Evolutionary conservation across 768 basidiomycete genomes (phyloP).

Genomic region (Mrakia blollopis): DNA sequence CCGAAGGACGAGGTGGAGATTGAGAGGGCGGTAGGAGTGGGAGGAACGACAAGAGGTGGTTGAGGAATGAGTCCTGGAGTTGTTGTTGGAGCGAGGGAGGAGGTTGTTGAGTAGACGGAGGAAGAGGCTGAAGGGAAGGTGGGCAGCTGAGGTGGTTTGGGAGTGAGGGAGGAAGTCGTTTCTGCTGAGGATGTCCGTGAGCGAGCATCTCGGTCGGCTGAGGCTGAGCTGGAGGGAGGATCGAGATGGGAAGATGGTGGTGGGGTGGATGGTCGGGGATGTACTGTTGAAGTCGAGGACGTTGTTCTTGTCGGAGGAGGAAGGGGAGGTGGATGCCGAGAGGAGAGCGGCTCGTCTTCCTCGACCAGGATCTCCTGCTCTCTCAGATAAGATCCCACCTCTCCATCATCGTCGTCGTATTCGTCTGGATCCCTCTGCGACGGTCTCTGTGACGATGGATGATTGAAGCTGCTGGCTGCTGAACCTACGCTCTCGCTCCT

Average conservation of each 20-base stretch:
- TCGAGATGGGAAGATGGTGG: neutral
- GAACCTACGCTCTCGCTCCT: neutral
- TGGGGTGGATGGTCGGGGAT: neutral
- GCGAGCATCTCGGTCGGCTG: neutral
- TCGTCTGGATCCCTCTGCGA: neutral
- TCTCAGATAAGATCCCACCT: neutral
- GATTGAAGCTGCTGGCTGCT: neutral
- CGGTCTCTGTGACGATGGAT: neutral
- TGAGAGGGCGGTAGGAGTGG: constrained; percentile 1
- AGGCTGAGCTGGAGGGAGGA: neutral
- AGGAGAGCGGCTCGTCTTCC: neutral
- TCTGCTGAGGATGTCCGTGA: neutral
- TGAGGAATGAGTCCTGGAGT: neutral
- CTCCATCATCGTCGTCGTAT: constrained; percentile 14
- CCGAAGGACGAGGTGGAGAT: neutral
- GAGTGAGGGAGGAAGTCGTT: neutral
- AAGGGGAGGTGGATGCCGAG: neutral
- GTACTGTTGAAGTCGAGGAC: neutral
- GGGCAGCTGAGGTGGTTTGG: neutral
- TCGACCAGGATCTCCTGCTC: constrained; percentile 6
- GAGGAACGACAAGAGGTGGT: constrained; percentile 9
- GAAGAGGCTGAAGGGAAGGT: neutral
- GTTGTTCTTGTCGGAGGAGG: neutral
- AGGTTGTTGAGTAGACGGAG: constrained; percentile 11
- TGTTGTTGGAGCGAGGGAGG: neutral